These are phyloP conservation scores for Tolypocladium amazonense DNA, from an alignment of 2,329 filamentous ascomycete genomes.

Conservation along the genomic window DNA sequence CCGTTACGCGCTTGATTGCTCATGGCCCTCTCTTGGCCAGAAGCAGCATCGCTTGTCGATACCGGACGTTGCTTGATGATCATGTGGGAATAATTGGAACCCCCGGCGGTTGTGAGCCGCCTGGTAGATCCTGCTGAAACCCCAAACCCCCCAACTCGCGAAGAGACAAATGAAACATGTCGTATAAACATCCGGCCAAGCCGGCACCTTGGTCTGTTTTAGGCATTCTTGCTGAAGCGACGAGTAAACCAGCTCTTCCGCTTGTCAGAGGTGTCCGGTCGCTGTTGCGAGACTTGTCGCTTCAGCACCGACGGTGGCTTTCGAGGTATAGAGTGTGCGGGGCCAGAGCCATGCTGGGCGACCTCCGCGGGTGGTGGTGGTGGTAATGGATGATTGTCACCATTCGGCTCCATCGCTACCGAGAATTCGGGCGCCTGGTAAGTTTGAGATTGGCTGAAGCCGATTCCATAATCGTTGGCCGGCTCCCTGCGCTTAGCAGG, in stretches of 20 bases:
- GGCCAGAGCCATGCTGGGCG: constrained; percentile 6
- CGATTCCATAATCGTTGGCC: constrained; percentile 55
- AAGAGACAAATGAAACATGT: constrained; percentile 1
- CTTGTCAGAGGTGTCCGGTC: constrained; percentile 44
- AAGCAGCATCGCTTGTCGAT: not conserved
- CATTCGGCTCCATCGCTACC: constrained; percentile 13
- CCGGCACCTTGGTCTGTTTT: not conserved
- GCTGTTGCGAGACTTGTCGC: constrained; percentile 12
- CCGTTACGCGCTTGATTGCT: not conserved
- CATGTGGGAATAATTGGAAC: not conserved
- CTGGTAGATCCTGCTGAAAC: not conserved
- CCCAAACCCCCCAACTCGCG: constrained; percentile 1
- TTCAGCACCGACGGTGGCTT: constrained; percentile 18
- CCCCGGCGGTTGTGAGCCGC: constrained; percentile 12
- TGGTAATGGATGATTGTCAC: constrained; percentile 12
- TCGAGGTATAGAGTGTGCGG: constrained; percentile 12
- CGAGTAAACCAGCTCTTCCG: constrained; percentile 84
- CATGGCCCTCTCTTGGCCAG: not conserved
- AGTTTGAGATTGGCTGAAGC: constrained; percentile 32
- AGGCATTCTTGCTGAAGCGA: constrained; percentile 56
- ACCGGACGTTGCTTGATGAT: not conserved
- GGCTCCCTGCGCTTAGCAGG: constrained; percentile 42
- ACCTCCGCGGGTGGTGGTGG: constrained; percentile 11
- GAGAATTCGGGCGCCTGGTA: constrained; percentile 31
- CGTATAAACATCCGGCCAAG: not conserved